Percentiles rank a stretch among this genome's conserved stretches.
phyloP scores from a whole-genome alignment of 768 basidiomycete species.

The Krasilnikovozyma curviuscula region DNA sequence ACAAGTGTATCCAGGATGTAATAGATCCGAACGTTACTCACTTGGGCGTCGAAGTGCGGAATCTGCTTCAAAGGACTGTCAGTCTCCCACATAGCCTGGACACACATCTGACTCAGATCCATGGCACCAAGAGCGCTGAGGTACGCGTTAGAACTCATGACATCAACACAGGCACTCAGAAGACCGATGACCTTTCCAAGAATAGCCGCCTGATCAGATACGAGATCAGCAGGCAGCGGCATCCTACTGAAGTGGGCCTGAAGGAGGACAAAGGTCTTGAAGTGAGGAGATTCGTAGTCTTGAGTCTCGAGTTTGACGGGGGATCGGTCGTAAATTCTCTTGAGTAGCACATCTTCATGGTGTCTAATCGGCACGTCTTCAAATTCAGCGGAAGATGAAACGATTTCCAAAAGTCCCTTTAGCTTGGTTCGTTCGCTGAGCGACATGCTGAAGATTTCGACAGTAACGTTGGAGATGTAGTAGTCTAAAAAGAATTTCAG shows the following conservation, averaged over 20 bases:
- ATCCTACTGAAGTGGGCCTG: conserved; percentile 94
- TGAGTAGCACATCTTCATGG: conserved; percentile 57
- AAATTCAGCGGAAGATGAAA: conserved; percentile 91
- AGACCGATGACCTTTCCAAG: conserved; percentile 79
- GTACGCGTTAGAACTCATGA: conserved; percentile 95
- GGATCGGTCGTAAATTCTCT: conserved; percentile 83
- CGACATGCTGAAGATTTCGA: conserved; percentile 90
- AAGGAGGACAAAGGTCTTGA: conserved; percentile 92
- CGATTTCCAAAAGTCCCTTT: conserved; percentile 87
- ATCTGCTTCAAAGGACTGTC: conserved; percentile 91
- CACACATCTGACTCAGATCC: conserved; percentile 97
- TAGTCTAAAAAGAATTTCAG: conserved; percentile 11
- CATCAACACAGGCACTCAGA: conserved; percentile 85
- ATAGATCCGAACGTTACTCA: conserved; percentile 24
- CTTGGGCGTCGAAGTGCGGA: conserved; percentile 84
- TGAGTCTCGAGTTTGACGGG: conserved; percentile 72
- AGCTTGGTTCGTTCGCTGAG: conserved; percentile 91
- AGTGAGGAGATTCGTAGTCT: conserved; percentile 87
- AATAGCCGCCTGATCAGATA: conserved; percentile 70
- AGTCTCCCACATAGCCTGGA: conserved; percentile 93
- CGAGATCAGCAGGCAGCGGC: conserved; percentile 78
- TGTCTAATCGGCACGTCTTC: conserved; percentile 85
- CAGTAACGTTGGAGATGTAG: conserved; percentile 56
- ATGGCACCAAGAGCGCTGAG: conserved; percentile 84
- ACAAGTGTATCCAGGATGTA: background rate